phyloP scores from a whole-genome alignment of 306 rosid species.

The Prunus dulcis region DNA sequence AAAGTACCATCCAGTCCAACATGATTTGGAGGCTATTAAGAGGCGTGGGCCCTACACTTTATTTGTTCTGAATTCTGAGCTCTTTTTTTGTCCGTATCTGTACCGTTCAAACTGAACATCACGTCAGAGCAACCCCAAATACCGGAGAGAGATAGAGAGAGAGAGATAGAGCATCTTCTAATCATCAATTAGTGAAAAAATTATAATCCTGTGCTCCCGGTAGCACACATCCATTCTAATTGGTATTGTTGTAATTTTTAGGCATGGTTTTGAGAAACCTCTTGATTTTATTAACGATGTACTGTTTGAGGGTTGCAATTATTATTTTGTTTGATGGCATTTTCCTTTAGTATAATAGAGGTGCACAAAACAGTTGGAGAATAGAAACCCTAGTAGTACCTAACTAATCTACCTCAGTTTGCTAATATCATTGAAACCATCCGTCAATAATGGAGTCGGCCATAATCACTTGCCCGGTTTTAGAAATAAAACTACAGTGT shows the following conservation, averaged over 20 bases:
- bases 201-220: background rate
- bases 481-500: background rate
- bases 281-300: too few species aligned
- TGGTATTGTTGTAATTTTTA: too few species aligned
- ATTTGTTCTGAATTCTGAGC: background rate
- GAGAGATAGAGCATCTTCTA: slow-evolving; percentile 18
- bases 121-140: slow-evolving; percentile 20
- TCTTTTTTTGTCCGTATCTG: slow-evolving; percentile 30
- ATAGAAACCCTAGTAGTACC: too few species aligned
- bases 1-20: slow-evolving; percentile 5
- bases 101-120: slow-evolving; percentile 32
- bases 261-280: too few species aligned
- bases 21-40: slow-evolving; percentile 12
- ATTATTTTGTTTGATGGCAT: too few species aligned
- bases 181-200: slow-evolving; percentile 1
- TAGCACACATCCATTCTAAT: too few species aligned
- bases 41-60: slow-evolving; percentile 9
- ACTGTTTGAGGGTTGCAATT: too few species aligned
- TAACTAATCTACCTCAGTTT: too few species aligned
- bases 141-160: slow-evolving; percentile 13
- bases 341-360: too few species aligned
- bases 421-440: too few species aligned
- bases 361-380: too few species aligned
- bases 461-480: background rate
- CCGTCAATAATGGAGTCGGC: too few species aligned